Conservation (phyloP, 1,284 basidiomycete species). For the Puccinia polysora region DNA sequence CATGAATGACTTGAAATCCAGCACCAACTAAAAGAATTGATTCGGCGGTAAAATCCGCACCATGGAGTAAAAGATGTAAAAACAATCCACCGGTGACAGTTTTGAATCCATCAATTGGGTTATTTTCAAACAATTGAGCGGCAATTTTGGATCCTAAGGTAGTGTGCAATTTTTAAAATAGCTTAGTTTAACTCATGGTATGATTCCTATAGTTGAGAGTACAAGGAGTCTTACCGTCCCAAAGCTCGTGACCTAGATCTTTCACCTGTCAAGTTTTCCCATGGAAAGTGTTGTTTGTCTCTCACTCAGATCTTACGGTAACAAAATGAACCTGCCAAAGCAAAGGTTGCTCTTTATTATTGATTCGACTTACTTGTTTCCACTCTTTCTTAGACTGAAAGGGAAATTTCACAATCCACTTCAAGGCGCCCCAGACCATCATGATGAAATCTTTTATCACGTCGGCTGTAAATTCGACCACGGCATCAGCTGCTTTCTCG, state of each 20-base stretch:
- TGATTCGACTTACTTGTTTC: constrained; percentile 16
- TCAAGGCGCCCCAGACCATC: constrained; percentile 38
- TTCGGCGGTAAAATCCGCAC: constrained; percentile 34
- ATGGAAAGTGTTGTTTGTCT: too few relatives aligned
- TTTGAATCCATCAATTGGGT: neutral
- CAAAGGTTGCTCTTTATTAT: too few relatives aligned
- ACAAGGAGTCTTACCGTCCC: constrained; percentile 22
- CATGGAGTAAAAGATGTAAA: constrained; percentile 35
- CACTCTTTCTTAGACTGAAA: constrained; percentile 37
- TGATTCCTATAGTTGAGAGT: neutral
- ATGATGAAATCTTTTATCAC: constrained; percentile 23
- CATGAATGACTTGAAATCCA: constrained; percentile 39
- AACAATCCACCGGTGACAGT: constrained; percentile 34
- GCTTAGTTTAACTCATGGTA: neutral
- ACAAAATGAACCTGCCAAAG: too few relatives aligned
- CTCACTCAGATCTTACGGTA: too few relatives aligned
- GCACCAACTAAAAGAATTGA: constrained; percentile 34
- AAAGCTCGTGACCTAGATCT: constrained; percentile 25
- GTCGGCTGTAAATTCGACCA: constrained; percentile 16
- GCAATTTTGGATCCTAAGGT: too few relatives aligned
- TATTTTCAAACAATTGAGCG: neutral
- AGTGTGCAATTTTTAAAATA: too few relatives aligned
- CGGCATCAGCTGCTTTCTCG: constrained; percentile 22
- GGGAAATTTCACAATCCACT: constrained; percentile 43
- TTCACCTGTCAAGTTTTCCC: constrained; percentile 4